Conservation (phyloP, 192 early-diverging fungal species). For the Chytriomyces hyalinus region DNA sequence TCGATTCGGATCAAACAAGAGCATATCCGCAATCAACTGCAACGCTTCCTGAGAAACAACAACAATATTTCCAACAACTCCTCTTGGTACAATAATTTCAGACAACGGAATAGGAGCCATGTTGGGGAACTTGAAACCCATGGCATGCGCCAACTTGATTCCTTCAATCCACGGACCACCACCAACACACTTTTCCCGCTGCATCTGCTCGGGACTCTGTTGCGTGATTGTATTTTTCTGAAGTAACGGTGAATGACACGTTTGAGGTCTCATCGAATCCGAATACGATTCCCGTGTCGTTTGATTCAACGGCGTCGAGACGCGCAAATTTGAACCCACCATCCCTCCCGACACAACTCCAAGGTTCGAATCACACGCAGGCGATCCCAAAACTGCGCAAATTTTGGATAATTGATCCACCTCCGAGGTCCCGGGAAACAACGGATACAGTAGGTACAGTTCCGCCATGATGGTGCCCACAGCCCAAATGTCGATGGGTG, state of each 20-base stretch:
- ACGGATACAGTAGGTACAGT: conserved; percentile 78
- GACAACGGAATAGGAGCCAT: conserved; percentile 51
- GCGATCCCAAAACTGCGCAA: conserved; percentile 81
- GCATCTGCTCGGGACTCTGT: background rate
- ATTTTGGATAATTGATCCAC: conserved; percentile 92
- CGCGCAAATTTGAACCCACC: conserved; percentile 15
- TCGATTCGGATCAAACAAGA: conserved; percentile 79
- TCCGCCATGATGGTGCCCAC: conserved; percentile 92
- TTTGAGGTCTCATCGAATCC: background rate
- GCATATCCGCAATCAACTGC: conserved; percentile 69
- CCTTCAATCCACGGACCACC: conserved; percentile 63
- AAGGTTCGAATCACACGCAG: conserved; percentile 34
- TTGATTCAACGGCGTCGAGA: conserved; percentile 5
- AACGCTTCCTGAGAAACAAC: conserved; percentile 52
- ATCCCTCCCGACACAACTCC: conserved; percentile 19
- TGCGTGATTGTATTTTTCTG: background rate
- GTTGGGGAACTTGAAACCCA: conserved; percentile 62
- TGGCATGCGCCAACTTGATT: conserved; percentile 50
- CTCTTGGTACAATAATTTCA: conserved; percentile 55
- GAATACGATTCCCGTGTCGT: background rate
- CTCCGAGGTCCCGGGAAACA: conserved; percentile 94
- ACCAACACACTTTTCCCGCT: conserved; percentile 41
- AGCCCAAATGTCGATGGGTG: conserved; percentile 97
- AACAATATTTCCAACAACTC: conserved; percentile 42
- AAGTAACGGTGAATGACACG: background rate